phyloP scores from a whole-genome alignment of 495 filamentous ascomycete genomes.

The Usnea hakonensis region DNA sequence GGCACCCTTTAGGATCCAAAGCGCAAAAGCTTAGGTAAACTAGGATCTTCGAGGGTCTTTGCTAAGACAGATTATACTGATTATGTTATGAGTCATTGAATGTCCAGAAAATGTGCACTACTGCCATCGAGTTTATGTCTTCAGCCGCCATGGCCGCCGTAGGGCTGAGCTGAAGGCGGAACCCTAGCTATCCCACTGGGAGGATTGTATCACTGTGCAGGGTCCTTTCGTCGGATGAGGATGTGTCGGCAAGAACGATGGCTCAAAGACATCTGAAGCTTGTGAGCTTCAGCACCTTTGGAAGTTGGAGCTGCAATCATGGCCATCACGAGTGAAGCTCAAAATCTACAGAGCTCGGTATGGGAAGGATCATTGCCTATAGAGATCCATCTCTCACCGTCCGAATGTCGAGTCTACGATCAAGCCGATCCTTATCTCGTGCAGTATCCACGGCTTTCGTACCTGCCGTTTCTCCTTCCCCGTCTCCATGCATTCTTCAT shows the following conservation, averaged over 20 bases:
- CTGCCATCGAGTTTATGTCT: background rate
- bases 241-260: constrained; percentile 8
- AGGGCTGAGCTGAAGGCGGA: background rate
- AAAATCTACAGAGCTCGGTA: constrained; percentile 36
- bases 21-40: background rate
- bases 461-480: constrained; percentile 69
- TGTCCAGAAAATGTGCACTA: too few relatives aligned
- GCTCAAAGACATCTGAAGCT: background rate
- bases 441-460: constrained; percentile 48
- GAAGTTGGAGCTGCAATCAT: constrained; percentile 1
- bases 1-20: background rate
- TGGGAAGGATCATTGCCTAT: constrained; percentile 48
- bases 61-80: too few relatives aligned
- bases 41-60: too few relatives aligned
- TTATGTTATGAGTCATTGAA: too few relatives aligned
- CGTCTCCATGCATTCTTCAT: constrained; percentile 71
- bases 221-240: background rate
- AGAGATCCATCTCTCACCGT: constrained; percentile 44
- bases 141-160: background rate
- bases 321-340: constrained; percentile 10
- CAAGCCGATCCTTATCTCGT: constrained; percentile 49
- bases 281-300: background rate
- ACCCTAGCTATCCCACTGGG: background rate
- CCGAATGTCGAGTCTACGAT: constrained; percentile 48
- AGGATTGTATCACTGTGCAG: background rate